Evolutionary conservation across 1,139 yeast species (phyloP), one percentile per base, ranked within the genome.

Genomic region (Yamadazyma kanchanaburiensis): DNA sequence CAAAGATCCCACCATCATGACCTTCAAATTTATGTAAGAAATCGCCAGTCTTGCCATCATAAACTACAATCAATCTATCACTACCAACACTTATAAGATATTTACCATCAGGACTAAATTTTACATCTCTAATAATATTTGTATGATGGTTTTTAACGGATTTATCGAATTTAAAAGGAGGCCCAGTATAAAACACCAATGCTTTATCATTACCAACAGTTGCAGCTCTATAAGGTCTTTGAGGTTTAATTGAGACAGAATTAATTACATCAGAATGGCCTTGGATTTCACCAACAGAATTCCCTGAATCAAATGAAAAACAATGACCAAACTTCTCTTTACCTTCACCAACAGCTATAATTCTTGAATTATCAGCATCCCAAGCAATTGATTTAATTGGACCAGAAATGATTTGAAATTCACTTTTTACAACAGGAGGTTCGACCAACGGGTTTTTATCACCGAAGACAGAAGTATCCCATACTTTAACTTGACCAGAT

Each of bases 291-390:
- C 98, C 99, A 26, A 91, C 80, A 8, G 96, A 77, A 57, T 91
- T 91, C 34, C 98, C 98, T 1, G 95, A 74, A 53, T 91, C 99
- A 74, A 85, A 84, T 5, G 95, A 77, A 51, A 91, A 87, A 39
- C 95, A 89, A 46, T 85, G 96, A 3, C 97, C 98, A 50, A 77
- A 88, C 42, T 83, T 74, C 48, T 89, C 96, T 48, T 83, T 82
- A 28, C 98, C 97, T 46, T 85, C 83, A 31, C 99, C 99, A 8
- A 89, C 97, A 2, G 96, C 96, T 51, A 94, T 85, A 33, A 94
- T 63, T 42, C 98, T 71, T 35, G 80, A 66, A 29, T 80, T 77
- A 48, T 94, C 98, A 13, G 83, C 82, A 53, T 94, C 98, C 98
- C 97, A 94, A 1, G 89, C 80, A 40, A 91, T 66, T 39, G 87